Evolutionary conservation across 176 grass and related monocot species (phyloP).

Genomic region (Oryza rufipogon): DNA sequence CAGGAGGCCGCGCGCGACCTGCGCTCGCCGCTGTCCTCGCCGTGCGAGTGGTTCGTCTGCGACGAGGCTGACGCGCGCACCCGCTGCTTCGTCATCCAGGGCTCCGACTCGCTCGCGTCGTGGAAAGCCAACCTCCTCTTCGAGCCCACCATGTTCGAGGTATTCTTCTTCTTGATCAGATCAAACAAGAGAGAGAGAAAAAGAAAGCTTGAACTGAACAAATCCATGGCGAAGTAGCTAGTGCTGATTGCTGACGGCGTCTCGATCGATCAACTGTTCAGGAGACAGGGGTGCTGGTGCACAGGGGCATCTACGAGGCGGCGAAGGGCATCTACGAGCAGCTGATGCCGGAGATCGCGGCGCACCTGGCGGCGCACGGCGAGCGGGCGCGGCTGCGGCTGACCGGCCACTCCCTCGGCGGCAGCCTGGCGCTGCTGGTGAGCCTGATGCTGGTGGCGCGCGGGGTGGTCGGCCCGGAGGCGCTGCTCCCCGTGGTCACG

Average conservation of each 20-base stretch:
- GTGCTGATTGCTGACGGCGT: neutral
- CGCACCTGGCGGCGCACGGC: constrained; percentile 47
- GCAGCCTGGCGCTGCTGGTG: constrained; percentile 84
- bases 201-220: neutral
- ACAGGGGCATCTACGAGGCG: constrained; percentile 97
- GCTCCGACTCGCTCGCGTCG: constrained; percentile 91
- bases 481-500: constrained; percentile 75
- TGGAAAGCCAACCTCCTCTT: constrained; percentile 99
- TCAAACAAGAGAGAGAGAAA: neutral
- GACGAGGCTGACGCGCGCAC: constrained; percentile 68
- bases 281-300: constrained; percentile 76
- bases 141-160: constrained; percentile 90
- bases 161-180: neutral
- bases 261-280: constrained; percentile 5
- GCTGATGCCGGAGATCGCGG: constrained; percentile 66
- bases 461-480: constrained; percentile 38
- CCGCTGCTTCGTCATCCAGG: constrained; percentile 91
- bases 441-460: constrained; percentile 86
- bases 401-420: constrained; percentile 97
- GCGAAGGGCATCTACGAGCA: constrained; percentile 96
- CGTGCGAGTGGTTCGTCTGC: constrained; percentile 98
- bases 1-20: constrained; percentile 92
- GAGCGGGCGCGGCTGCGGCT: constrained; percentile 54
- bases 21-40: constrained; percentile 78
- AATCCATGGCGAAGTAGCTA: neutral